Evolutionary conservation across 306 rosid species (phyloP).

Genomic region (Parietaria judaica): DNA sequence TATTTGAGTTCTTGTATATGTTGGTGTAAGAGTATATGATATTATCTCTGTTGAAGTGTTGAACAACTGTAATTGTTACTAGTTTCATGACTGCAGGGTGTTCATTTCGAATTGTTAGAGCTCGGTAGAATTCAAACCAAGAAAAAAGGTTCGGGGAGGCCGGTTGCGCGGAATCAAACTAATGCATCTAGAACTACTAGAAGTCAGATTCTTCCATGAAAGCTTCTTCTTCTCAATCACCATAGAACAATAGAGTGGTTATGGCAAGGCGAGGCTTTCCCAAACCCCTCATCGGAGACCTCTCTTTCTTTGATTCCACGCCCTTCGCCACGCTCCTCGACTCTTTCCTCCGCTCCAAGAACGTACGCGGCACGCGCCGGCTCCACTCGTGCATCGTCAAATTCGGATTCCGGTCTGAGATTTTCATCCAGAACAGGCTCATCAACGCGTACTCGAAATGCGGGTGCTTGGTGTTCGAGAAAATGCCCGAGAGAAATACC

Average conservation of each 20-base stretch:
- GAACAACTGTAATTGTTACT: no score
- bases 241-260: no score
- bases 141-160: slow-evolving; percentile 51
- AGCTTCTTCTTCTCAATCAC: no score
- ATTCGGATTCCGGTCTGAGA: slow-evolving; percentile 10
- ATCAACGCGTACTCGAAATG: slow-evolving; percentile 21
- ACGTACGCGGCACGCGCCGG: slow-evolving; percentile 9
- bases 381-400: slow-evolving; percentile 22
- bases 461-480: slow-evolving; percentile 19
- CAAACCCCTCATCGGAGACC: slow-evolving; percentile 20
- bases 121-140: slow-evolving; percentile 66
- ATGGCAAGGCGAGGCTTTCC: slow-evolving; percentile 16
- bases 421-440: slow-evolving; percentile 24
- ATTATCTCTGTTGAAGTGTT: background rate
- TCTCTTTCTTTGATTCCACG: slow-evolving; percentile 16
- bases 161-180: slow-evolving; percentile 37
- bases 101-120: no score
- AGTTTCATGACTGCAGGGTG: no score
- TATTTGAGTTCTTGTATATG: background rate
- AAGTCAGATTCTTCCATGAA: no score
- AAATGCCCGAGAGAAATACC: slow-evolving; percentile 20
- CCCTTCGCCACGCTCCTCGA: slow-evolving; percentile 24
- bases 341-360: slow-evolving; percentile 17
- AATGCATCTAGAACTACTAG: slow-evolving; percentile 50
- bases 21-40: background rate